Conservation (phyloP, 352 stramenopile genomes). For the Pilasporangium apinafurcum region DNA sequence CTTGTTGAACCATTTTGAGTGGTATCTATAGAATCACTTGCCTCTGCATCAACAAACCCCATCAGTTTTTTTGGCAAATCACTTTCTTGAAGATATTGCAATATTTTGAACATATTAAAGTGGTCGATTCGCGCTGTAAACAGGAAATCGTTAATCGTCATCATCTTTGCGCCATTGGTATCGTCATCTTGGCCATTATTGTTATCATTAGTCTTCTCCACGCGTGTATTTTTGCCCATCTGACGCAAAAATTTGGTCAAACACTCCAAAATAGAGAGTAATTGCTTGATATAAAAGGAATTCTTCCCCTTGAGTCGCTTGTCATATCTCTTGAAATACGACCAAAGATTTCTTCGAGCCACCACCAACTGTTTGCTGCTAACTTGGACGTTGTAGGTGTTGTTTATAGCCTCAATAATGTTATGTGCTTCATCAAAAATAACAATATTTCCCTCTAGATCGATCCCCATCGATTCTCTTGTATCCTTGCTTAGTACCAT, state of each 20-base stretch:
- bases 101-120: constrained; percentile 89
- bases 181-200: constrained; percentile 15
- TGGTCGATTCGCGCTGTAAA: constrained; percentile 76
- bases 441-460: constrained; percentile 88
- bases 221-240: constrained; percentile 22
- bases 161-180: constrained; percentile 39
- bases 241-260: constrained; percentile 76
- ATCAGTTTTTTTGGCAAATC: constrained; percentile 80
- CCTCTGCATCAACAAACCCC: constrained; percentile 60
- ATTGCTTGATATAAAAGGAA: constrained; percentile 87
- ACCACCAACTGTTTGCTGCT: constrained; percentile 73
- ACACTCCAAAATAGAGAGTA: constrained; percentile 68
- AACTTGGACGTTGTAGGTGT: constrained; percentile 80
- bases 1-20: background rate
- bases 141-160: constrained; percentile 83
- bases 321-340: constrained; percentile 86
- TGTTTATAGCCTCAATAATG: constrained; percentile 94
- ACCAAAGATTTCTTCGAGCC: constrained; percentile 67
- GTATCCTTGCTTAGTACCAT: constrained; percentile 90
- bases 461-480: constrained; percentile 85
- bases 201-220: background rate
- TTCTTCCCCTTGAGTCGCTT: constrained; percentile 85
- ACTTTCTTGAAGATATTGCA: constrained; percentile 76
- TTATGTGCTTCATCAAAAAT: constrained; percentile 99
- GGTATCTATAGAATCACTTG: background rate